phyloP scores from a whole-genome alignment of 208 protist genomes.

The Crithidia bombi region DNA sequence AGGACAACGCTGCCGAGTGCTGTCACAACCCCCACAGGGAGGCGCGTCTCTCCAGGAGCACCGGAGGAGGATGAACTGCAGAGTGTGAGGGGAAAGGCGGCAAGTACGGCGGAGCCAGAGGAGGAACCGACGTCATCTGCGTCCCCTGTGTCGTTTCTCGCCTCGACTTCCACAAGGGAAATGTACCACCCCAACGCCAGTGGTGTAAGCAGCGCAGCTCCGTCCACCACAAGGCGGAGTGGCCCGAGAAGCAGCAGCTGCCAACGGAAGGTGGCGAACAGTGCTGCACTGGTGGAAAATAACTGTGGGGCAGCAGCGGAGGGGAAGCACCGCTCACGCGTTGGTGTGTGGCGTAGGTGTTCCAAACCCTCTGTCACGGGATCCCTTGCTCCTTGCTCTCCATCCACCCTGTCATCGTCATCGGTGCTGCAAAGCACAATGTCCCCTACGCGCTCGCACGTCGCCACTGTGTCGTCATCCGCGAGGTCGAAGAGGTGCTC shows the following conservation, averaged over 20 bases:
- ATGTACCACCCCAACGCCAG: slow-evolving; percentile 54
- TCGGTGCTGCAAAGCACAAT: slow-evolving; percentile 19
- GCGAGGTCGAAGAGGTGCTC: slow-evolving; percentile 62
- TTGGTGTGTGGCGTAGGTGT: slow-evolving; percentile 14
- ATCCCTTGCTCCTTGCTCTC: too few species aligned
- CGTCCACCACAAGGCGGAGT: slow-evolving; percentile 55
- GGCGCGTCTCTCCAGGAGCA: not conserved
- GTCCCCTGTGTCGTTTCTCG: not conserved
- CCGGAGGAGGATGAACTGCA: not conserved
- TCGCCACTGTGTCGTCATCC: slow-evolving; percentile 38
- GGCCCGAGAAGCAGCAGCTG: slow-evolving; percentile 45
- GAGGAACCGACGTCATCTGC: not conserved
- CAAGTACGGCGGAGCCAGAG: not conserved
- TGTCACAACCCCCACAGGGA: not conserved
- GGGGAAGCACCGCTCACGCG: slow-evolving; percentile 30
- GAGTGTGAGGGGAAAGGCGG: not conserved
- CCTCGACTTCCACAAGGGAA: slow-evolving; percentile 35
- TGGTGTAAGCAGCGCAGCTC: slow-evolving; percentile 46
- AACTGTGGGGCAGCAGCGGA: slow-evolving; percentile 44
- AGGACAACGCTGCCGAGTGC: slow-evolving; percentile 51
- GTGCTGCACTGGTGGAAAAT: slow-evolving; percentile 42
- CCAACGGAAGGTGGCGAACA: slow-evolving; percentile 45
- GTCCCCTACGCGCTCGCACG: slow-evolving; percentile 49
- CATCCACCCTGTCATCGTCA: too few species aligned
- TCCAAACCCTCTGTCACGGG: slow-evolving; percentile 5